Base-by-base conservation (phyloP, 768 basidiomycete species). In the Lactarius quietus region DNA sequence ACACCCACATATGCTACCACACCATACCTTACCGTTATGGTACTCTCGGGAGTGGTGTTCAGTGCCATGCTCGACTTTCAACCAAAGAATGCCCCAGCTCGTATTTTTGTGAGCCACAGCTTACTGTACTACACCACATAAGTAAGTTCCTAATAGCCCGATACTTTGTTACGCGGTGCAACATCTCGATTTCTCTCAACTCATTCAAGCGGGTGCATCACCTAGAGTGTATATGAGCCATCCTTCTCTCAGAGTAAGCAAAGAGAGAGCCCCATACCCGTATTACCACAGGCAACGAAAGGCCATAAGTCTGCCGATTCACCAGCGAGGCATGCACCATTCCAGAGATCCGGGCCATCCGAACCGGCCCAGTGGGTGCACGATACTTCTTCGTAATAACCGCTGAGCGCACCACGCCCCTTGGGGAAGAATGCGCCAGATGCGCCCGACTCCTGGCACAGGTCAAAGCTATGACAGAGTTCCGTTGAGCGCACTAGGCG, bases 351-450 rank as follows among this genome's bases (percentile, higher is more conserved):
- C n/a, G n/a, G 74, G 29, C 36, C 82, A 62, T 85, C 81, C 17
- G 78, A 78, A n/a, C 85, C 86, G 7, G 78, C 76, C 86, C 86
- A 86, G 66, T 82, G 74, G 69, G 79, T 80, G 71, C 84, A 87
- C 29, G 81, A 79, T n/a, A 86, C 84, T 71, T 87, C 84, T 6
- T 74, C 75, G 72, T 78, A 87, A 3, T 77, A 77, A 15, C 84
- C 85, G 10, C 78, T 78, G 66, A 86, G 72, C n/a, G 85, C 84
- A 18, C 81, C 82, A 69, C 82, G 84, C 0, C 81, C 71, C 0
- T 76, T 78, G 0, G 84, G 84, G 82, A 86, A 87, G 77, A 86
- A 86, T 9, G 77, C 78, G 2, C 48, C 65, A 18, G 81, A 64
- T 7, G 81, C 84, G 55, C 84, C 83, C 10, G 83, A 85, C 63